Conservation (phyloP, 2,329 filamentous ascomycete genomes). For the Cucurbitaria berberidis region DNA sequence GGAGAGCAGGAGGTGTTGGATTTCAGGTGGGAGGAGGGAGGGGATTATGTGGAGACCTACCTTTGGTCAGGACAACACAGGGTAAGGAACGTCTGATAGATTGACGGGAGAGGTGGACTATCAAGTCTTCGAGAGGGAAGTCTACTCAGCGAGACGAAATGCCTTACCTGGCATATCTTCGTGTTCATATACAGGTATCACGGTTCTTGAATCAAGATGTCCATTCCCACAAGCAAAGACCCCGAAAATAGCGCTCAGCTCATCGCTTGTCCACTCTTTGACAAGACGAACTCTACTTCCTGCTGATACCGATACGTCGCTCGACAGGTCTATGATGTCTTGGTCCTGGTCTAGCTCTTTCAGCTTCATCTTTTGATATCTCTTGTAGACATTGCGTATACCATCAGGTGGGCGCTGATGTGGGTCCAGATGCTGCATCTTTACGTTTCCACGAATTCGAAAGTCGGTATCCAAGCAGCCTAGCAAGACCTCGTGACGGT, state of each 20-base stretch:
- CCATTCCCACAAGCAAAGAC: slow-evolving; percentile 27
- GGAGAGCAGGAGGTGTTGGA: slow-evolving; percentile 74
- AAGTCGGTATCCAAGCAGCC: background rate
- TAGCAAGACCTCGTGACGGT: background rate
- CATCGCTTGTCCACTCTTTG: slow-evolving; percentile 20
- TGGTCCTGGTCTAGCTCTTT: slow-evolving; percentile 57
- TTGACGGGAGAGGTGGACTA: too few relatives aligned
- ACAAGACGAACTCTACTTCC: slow-evolving; percentile 31
- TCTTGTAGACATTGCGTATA: slow-evolving; percentile 77
- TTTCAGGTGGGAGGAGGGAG: slow-evolving; percentile 69
- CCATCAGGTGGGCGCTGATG: slow-evolving; percentile 76
- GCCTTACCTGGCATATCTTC: slow-evolving; percentile 69
- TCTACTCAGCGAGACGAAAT: too few relatives aligned
- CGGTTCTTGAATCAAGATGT: slow-evolving; percentile 3
- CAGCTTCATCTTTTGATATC: slow-evolving; percentile 66
- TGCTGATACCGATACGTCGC: slow-evolving; percentile 34
- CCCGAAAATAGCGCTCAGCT: slow-evolving; percentile 31
- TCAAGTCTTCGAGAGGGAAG: too few relatives aligned
- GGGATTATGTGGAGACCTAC: slow-evolving; percentile 82
- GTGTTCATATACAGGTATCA: slow-evolving; percentile 63
- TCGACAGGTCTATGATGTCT: slow-evolving; percentile 51
- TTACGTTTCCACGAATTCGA: background rate
- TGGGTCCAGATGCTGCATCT: slow-evolving; percentile 65
- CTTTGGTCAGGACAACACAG: slow-evolving; percentile 27
- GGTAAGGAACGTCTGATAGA: background rate